phyloP scores from a whole-genome alignment of 208 protist species.

The Tetramitus jugosus region DNA sequence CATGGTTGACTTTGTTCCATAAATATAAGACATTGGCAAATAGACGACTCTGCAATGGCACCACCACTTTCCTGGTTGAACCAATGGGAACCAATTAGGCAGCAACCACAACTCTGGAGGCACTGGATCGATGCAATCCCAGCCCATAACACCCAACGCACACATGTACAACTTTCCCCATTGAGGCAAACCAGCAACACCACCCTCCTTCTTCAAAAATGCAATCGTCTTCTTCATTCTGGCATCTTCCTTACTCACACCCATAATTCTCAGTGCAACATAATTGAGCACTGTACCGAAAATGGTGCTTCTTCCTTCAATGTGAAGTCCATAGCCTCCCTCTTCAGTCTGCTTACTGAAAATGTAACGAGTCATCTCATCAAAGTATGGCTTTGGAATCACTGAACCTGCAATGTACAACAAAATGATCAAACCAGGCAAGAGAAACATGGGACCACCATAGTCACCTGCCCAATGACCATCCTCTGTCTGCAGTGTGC shows the following conservation, averaged over 20 bases:
- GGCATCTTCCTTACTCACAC: conserved; percentile 59
- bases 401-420: conserved; percentile 62
- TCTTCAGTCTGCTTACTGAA: conserved; percentile 82
- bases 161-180: conserved; percentile 94
- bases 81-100: conserved; percentile 74
- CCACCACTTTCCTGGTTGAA: conserved; percentile 70
- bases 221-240: conserved; percentile 46
- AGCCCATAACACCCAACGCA: conserved; percentile 76
- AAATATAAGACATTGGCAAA: conserved; percentile 90
- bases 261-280: conserved; percentile 81
- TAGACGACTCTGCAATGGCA: conserved; percentile 93
- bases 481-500: conserved; percentile 37
- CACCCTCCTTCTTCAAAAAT: conserved; percentile 68
- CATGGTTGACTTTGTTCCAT: conserved; percentile 64
- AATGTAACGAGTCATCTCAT: conserved; percentile 84
- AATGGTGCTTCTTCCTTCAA: conserved; percentile 86
- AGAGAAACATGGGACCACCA: conserved; percentile 87
- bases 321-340: conserved; percentile 91
- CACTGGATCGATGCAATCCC: conserved; percentile 81
- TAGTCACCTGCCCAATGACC: conserved; percentile 95
- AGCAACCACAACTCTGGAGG: conserved; percentile 83
- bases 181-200: conserved; percentile 72
- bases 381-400: conserved; percentile 44
- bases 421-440: conserved; percentile 76
- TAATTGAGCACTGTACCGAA: conserved; percentile 91